Conservation (phyloP, 2,329 filamentous ascomycete species). For the Graphium sp. region DNA sequence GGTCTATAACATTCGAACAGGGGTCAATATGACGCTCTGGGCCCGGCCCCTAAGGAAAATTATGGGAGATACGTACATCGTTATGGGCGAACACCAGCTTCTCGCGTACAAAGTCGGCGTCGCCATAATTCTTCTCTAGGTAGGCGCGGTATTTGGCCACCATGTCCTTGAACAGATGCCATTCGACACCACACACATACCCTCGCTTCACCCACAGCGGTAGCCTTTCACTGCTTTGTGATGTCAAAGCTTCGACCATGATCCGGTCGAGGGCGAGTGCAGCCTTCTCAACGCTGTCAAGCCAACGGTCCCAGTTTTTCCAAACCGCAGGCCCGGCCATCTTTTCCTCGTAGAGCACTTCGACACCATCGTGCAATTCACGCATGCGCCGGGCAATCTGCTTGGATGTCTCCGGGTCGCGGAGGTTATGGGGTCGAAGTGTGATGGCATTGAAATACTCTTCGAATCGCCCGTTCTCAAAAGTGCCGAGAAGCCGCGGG, state of each 20-base stretch:
- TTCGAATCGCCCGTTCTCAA: slow-evolving; percentile 89
- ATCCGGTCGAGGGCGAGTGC: slow-evolving; percentile 40
- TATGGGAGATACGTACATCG: slow-evolving; percentile 45
- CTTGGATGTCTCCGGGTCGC: slow-evolving; percentile 65
- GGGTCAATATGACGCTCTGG: neutral
- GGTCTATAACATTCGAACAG: slow-evolving; percentile 36
- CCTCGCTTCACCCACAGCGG: slow-evolving; percentile 62
- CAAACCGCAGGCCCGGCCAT: slow-evolving; percentile 69
- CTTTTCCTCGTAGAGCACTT: slow-evolving; percentile 63
- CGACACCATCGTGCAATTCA: slow-evolving; percentile 86
- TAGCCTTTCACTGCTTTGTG: no score
- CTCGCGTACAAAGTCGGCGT: slow-evolving; percentile 47
- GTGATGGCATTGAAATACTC: slow-evolving; percentile 79
- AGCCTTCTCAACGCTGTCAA: slow-evolving; percentile 45
- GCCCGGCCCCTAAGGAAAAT: neutral
- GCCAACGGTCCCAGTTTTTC: slow-evolving; percentile 91
- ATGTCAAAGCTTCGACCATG: slow-evolving; percentile 30
- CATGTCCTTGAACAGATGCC: slow-evolving; percentile 57
- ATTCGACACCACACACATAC: slow-evolving; percentile 69
- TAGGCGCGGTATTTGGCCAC: slow-evolving; percentile 64
- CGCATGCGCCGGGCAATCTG: slow-evolving; percentile 97
- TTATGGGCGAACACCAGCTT: slow-evolving; percentile 91
- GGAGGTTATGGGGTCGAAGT: slow-evolving; percentile 59
- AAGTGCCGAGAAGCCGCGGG: slow-evolving; percentile 77
- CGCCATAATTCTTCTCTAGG: slow-evolving; percentile 58